A percentile compares a stretch with the other conserved stretches of the same genome.
Conservation (phyloP, 1,284 basidiomycete genomes). For the Volvariella surrecta region DNA sequence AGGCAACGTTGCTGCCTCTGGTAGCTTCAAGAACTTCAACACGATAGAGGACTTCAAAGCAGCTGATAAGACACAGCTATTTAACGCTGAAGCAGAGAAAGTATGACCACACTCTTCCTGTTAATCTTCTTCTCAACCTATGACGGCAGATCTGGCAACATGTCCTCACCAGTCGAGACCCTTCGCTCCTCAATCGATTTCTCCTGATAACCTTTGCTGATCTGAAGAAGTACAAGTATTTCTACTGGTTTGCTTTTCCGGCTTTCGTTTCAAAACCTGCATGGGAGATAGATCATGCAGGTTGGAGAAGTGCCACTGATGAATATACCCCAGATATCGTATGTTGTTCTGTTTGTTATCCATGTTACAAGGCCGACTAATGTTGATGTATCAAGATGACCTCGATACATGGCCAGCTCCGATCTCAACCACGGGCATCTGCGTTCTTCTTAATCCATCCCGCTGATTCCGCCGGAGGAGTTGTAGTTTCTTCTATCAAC, state of each 20-base stretch:
- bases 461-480: conserved; percentile 16
- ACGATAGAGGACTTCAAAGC: conserved; percentile 95
- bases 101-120: conserved; percentile 26
- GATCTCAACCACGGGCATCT: conserved; percentile 21
- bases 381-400: conserved; percentile 28
- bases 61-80: conserved; percentile 80
- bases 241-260: conserved; percentile 98
- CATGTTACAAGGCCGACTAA: neutral
- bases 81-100: conserved; percentile 61
- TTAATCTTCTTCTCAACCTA: conserved; percentile 3
- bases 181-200: conserved; percentile 64
- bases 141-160: conserved; percentile 56
- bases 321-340: conserved; percentile 28
- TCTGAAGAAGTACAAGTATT: conserved; percentile 96
- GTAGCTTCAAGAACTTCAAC: conserved; percentile 88
- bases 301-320: conserved; percentile 42
- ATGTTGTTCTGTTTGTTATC: conserved; percentile 7
- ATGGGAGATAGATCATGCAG: conserved; percentile 67
- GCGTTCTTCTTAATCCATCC: conserved; percentile 54
- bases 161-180: conserved; percentile 40
- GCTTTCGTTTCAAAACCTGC: conserved; percentile 81
- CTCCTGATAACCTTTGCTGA: conserved; percentile 92
- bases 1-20: conserved; percentile 27
- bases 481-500: conserved; percentile 35
- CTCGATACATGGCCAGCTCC: conserved; percentile 41